Evolutionary conservation across 2,329 filamentous ascomycete species (phyloP).

Genomic region (Ciborinia camelliae): DNA sequence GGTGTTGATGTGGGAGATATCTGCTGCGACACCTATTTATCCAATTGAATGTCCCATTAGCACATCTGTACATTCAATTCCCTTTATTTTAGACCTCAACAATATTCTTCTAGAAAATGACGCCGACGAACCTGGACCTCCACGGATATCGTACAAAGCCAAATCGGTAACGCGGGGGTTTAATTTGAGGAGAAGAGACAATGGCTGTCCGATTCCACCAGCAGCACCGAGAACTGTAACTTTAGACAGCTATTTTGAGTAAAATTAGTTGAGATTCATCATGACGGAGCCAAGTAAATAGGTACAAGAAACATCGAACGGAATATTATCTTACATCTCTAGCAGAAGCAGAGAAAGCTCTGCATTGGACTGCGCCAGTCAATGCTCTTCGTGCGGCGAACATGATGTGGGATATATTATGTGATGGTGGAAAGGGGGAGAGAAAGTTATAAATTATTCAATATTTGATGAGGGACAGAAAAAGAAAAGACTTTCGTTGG

Average conservation of each 20-base stretch:
- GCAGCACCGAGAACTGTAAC: slow-evolving; percentile 94
- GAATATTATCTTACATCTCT: slow-evolving; percentile 58
- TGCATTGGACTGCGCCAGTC: slow-evolving; percentile 61
- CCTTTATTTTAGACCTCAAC: not conserved
- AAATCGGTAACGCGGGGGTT: slow-evolving; percentile 87
- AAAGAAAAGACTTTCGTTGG: slow-evolving; percentile 12
- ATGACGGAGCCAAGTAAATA: slow-evolving; percentile 19
- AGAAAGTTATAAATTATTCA: slow-evolving; percentile 21
- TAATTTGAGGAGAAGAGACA: slow-evolving; percentile 94
- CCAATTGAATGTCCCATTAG: slow-evolving; percentile 11
- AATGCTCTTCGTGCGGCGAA: slow-evolving; percentile 64
- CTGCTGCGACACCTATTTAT: slow-evolving; percentile 91
- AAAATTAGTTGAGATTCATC: slow-evolving; percentile 25
- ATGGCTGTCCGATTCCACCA: slow-evolving; percentile 95
- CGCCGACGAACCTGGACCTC: slow-evolving; percentile 19
- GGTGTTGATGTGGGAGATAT: slow-evolving; percentile 96
- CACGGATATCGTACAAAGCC: slow-evolving; percentile 85
- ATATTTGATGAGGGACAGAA: slow-evolving; percentile 15
- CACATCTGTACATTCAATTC: not conserved
- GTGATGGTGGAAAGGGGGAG: slow-evolving; percentile 16
- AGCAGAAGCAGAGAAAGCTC: slow-evolving; percentile 77
- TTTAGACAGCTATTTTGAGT: slow-evolving; percentile 75
- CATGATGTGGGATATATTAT: slow-evolving; percentile 48
- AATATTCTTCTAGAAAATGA: not conserved
- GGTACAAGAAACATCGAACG: slow-evolving; percentile 17